A percentile compares a stretch with the other conserved stretches of the same genome.
These are phyloP conservation scores for Tricholoma flavovirens DNA, from an alignment of 768 basidiomycete genomes.

Conservation along the genomic window DNA sequence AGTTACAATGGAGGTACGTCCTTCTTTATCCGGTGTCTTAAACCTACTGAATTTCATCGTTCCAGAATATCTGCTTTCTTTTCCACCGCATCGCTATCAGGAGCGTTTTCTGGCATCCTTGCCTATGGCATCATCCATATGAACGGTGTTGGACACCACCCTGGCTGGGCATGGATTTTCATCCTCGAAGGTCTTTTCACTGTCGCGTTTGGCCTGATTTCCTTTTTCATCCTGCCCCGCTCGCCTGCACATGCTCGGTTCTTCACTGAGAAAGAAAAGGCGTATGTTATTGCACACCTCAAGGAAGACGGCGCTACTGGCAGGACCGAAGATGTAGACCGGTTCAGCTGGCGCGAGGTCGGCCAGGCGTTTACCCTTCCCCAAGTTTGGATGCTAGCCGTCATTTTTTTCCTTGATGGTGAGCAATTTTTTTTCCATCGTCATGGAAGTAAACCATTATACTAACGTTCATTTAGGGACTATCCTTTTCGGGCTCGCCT, in stretches of 20 bases:
- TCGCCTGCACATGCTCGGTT: slow-evolving; percentile 42
- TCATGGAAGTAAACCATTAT: not conserved
- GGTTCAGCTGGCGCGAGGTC: slow-evolving; percentile 56
- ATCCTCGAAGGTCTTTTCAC: slow-evolving; percentile 66
- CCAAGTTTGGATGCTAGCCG: slow-evolving; percentile 47
- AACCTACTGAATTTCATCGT: slow-evolving; percentile 28
- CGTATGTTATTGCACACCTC: slow-evolving; percentile 36
- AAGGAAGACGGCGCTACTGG: slow-evolving; percentile 36
- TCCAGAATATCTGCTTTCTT: slow-evolving; percentile 43
- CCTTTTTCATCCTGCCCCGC: slow-evolving; percentile 45
- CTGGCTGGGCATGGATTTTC: slow-evolving; percentile 69
- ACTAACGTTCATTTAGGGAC: slow-evolving; percentile 23
- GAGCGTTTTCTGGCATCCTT: slow-evolving; percentile 65
- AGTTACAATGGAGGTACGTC: slow-evolving; percentile 42
- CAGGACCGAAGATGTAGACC: slow-evolving; percentile 30
- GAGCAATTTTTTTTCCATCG: slow-evolving; percentile 5
- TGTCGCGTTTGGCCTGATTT: slow-evolving; percentile 44
- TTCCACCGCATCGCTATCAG: slow-evolving; percentile 50
- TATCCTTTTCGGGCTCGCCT: slow-evolving; percentile 43
- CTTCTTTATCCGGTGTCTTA: not conserved
- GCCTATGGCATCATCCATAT: slow-evolving; percentile 62
- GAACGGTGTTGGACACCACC: slow-evolving; percentile 45
- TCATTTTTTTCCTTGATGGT: slow-evolving; percentile 52
- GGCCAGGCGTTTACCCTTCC: slow-evolving; percentile 40
- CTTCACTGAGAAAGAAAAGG: slow-evolving; percentile 44